These are phyloP conservation scores for Lotus japonicus DNA, from an alignment of 306 rosid genomes.

Conservation along the genomic window DNA sequence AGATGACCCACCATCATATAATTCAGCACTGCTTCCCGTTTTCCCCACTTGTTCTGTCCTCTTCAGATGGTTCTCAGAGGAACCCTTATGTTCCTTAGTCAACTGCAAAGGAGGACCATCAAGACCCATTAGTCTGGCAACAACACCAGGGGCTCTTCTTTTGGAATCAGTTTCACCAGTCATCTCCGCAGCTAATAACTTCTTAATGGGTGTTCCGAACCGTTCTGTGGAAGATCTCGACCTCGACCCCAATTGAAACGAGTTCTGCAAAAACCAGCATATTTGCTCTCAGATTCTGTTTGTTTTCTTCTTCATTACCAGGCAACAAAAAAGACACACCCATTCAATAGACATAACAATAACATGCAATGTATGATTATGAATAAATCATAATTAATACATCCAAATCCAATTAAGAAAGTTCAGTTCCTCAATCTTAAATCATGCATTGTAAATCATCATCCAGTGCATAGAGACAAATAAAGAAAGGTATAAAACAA, in stretches of 20 bases:
- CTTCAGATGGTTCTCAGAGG: slow-evolving; percentile 24
- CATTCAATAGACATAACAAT: background rate
- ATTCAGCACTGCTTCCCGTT: slow-evolving; percentile 25
- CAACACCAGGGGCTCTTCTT: slow-evolving; percentile 54
- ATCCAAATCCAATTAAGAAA: background rate
- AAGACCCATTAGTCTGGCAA: slow-evolving; percentile 86
- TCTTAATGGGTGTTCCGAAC: slow-evolving; percentile 52
- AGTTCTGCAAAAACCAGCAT: slow-evolving; percentile 32
- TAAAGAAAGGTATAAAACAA: background rate
- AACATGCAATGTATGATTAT: background rate
- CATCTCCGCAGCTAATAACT: slow-evolving; percentile 66
- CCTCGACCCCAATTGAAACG: slow-evolving; percentile 35
- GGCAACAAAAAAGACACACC: background rate
- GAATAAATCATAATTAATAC: background rate
- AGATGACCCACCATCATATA: slow-evolving; percentile 8
- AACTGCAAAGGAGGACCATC: slow-evolving; percentile 61
- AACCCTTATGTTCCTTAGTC: slow-evolving; percentile 37
- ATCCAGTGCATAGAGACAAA: background rate
- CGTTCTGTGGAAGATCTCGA: slow-evolving; percentile 41
- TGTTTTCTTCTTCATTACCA: background rate
- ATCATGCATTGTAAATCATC: background rate
- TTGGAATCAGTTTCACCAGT: slow-evolving; percentile 39
- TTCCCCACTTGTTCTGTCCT: slow-evolving; percentile 31
- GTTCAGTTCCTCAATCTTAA: background rate
- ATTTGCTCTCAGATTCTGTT: background rate